Evolutionary conservation across 805 yeast species (phyloP), one percentile per base, ranked within the genome.

Genomic region (Maudiozyma serrabonitensis): DNA sequence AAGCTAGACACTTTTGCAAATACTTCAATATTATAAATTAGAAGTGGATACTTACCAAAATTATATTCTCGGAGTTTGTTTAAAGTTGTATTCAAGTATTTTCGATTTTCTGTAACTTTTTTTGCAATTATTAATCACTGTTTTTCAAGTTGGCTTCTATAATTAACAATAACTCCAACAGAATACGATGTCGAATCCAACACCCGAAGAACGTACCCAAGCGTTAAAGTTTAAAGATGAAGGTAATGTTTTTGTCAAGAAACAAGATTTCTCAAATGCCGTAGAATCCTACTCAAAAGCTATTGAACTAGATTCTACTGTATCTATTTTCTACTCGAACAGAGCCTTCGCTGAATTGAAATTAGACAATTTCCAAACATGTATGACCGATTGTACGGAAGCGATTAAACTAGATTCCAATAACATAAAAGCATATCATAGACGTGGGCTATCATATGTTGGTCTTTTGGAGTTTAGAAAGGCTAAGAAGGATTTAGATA

Each of bases 341-440:
- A 75, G 96, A 54, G 96, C 98, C 0, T 89, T 88, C 63, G 95
- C 88, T 0, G 83, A 89, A 56, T 80, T 91, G 61, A 87, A 88
- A 59, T 66, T 82, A 49, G 99, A 91, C 64, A 83, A 82, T 58
- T 90, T 84, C 64, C 98, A 96, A 3, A 73, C 79, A 48, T 95
- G 96, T 0, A 76, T 90, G 2, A 71, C 66, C n/a, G 96, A 90
- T 64, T 82, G 95, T 57, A 77, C 81, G 34, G 68, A 70, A 42
- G 87, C 97, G 1, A 74, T 93, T 42, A 76, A 74, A 45, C 59
- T 82, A 9, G 88, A 91, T 61, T 75, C 81, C 1, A 62, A 69
- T 18, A 84, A 87, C 60, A 68, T 81, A 35, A 91, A 91, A 66
- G 89, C 88, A 0, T 85, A 87, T 63, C 93, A 87, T 63, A 76